Conservation (phyloP, 768 basidiomycete genomes). For the Collybia nuda region DNA sequence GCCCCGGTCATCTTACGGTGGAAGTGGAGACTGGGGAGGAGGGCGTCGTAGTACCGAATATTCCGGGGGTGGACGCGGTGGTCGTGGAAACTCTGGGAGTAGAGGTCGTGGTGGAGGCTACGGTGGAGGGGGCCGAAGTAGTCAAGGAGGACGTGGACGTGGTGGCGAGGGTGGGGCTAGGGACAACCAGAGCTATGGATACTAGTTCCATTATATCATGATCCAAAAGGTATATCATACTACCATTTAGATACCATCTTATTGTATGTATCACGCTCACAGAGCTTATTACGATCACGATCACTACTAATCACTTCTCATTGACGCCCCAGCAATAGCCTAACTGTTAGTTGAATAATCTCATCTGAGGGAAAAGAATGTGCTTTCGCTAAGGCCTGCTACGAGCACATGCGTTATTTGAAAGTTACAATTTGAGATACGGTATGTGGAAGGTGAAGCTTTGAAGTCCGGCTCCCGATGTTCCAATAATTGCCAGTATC, state of each 20-base stretch:
- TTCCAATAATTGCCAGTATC: too few species aligned
- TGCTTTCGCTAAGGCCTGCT: too few species aligned
- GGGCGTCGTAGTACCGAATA: constrained; percentile 1
- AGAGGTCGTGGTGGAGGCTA: constrained; percentile 4
- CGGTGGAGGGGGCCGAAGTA: background rate
- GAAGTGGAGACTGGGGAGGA: constrained; percentile 3
- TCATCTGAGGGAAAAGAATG: too few species aligned
- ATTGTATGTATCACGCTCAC: background rate
- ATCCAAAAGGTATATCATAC: background rate
- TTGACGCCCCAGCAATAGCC: too few species aligned
- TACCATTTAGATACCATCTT: background rate
- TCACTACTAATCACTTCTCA: background rate
- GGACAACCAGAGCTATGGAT: too few species aligned
- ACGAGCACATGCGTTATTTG: too few species aligned
- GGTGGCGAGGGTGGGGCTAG: background rate
- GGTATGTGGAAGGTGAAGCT: too few species aligned
- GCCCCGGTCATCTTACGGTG: constrained; percentile 1
- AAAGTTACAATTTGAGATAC: too few species aligned
- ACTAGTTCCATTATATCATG: too few species aligned
- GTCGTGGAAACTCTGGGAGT: background rate
- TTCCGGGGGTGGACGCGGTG: background rate
- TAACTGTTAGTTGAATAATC: too few species aligned
- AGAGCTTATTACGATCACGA: too few species aligned
- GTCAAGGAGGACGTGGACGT: background rate
- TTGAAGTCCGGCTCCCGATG: too few species aligned